phyloP scores from a whole-genome alignment of 179 eudicot genomes.

The Beta lomatogona region DNA sequence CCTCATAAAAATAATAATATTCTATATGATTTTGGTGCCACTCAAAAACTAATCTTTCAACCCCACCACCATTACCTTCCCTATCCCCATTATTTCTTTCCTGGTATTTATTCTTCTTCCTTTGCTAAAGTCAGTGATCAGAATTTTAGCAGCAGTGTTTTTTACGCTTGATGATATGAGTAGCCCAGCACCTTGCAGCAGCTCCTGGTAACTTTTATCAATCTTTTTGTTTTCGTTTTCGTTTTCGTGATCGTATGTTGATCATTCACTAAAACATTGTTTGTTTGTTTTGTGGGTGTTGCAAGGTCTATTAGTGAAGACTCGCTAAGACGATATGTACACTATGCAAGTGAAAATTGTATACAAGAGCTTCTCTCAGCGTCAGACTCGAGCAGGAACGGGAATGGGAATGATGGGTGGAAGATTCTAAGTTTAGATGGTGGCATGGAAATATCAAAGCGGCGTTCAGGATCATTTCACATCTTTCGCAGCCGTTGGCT shows the following conservation, averaged over 20 bases:
- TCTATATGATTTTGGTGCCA: conserved; percentile 33
- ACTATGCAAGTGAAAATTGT: conserved; percentile 82
- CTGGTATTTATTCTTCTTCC: conserved; percentile 34
- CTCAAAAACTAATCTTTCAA: conserved; percentile 29
- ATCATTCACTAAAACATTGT: background rate
- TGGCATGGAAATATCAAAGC: conserved; percentile 80
- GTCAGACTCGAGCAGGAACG: conserved; percentile 55
- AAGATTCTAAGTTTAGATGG: conserved; percentile 57
- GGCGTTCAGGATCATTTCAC: conserved; percentile 75
- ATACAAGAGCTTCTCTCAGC: conserved; percentile 83
- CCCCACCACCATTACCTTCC: conserved; percentile 39
- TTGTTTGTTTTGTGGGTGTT: background rate
- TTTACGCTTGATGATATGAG: conserved; percentile 17
- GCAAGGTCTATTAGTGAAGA: conserved; percentile 90
- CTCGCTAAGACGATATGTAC: conserved; percentile 77
- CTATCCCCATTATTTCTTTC: conserved; percentile 13
- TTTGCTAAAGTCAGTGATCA: conserved; percentile 7
- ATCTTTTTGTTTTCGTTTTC: background rate
- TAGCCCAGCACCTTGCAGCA: conserved; percentile 41
- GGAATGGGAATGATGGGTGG: conserved; percentile 64
- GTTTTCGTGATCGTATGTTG: background rate
- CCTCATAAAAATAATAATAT: conserved; percentile 28
- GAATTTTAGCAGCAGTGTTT: background rate
- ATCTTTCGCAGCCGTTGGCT: conserved; percentile 80
- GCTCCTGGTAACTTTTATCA: conserved; percentile 31